phyloP scores from a whole-genome alignment of 805 yeast species.

The Starmerella tilneyi region DNA sequence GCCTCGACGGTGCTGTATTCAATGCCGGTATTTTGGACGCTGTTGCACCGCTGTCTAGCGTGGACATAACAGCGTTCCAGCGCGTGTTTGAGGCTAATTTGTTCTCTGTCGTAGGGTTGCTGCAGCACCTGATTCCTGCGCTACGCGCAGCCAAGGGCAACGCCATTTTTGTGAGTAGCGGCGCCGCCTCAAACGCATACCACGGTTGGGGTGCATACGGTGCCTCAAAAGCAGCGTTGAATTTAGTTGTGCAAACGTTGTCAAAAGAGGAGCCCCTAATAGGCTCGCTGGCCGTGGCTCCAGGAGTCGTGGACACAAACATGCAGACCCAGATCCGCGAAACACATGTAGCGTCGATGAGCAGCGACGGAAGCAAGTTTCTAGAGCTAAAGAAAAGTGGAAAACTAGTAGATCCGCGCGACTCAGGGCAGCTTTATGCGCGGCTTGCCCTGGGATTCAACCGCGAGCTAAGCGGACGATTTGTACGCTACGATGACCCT shows the following conservation, averaged over 20 bases:
- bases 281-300: conserved; percentile 66
- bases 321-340: conserved; percentile 81
- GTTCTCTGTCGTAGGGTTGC: conserved; percentile 59
- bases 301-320: conserved; percentile 85
- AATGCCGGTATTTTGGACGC: conserved; percentile 78
- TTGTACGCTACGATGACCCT: conserved; percentile 42
- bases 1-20: conserved; percentile 41
- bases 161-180: conserved; percentile 76
- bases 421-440: conserved; percentile 63
- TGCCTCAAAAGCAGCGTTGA: conserved; percentile 80
- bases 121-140: conserved; percentile 39
- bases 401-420: conserved; percentile 53
- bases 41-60: conserved; percentile 42
- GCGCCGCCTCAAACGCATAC: conserved; percentile 59
- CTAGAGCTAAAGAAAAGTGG: conserved; percentile 48
- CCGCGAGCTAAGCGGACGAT: conserved; percentile 51
- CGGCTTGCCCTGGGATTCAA: conserved; percentile 58
- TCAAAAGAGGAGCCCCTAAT: conserved; percentile 57
- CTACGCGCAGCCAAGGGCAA: conserved; percentile 49
- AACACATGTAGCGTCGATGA: conserved; percentile 49
- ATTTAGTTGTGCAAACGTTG: conserved; percentile 58
- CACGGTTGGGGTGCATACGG: conserved; percentile 90
- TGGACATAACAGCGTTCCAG: conserved; percentile 49
- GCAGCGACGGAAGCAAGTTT: conserved; percentile 50
- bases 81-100: conserved; percentile 62